Evolutionary conservation across 352 stramenopile genomes (phyloP), one percentile per base, ranked within the genome.

Genomic region (Aphanomyces cochlioides): DNA sequence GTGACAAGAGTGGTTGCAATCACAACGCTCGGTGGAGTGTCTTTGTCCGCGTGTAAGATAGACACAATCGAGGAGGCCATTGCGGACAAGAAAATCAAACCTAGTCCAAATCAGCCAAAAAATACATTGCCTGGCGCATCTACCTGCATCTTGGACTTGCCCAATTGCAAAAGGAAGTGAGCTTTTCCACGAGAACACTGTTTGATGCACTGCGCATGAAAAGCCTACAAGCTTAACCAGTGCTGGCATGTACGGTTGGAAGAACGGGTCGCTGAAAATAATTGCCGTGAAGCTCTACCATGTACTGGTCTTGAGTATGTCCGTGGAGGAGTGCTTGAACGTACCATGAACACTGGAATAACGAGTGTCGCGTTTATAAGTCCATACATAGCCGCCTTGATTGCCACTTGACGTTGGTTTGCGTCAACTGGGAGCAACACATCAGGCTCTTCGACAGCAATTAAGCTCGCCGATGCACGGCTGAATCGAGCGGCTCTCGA

Each of bases 121-220:
- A 17, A 37, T 48, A 5, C 15, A 67, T 19, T 19, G 12, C 10
- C 1, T 54, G 15, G 7, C 4, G 34, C 56, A 19, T 43, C 47
- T 48, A 73, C 80, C 96, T 7, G 96, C 95, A 76, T 99, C 95
- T 77, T 99, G 96, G 0, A 98, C 96, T 75, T 97, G 95, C 34
- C 92, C 96, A 50, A 99, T 97, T 3, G 96, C 95, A 77, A 98
- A 99, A 4, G 90, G 86, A 47, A 99, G 77, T 21, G 87, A 88
- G n/a, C 85, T 97, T 57, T 97, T 84, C 12, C 75, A 75, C 8
- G 86, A 89, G 80, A 98, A 98, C 50, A 87, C 87, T 6, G 98
- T 63, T 82, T 98, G 96, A 78, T 99, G 96, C 43, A 98, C 80
- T 37, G 93, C 82, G 58, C 91, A 96, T 47, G 90, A 98, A 36